phyloP scores from a whole-genome alignment of 2,329 filamentous ascomycete species.

The Chaetoscypha palmicola region DNA sequence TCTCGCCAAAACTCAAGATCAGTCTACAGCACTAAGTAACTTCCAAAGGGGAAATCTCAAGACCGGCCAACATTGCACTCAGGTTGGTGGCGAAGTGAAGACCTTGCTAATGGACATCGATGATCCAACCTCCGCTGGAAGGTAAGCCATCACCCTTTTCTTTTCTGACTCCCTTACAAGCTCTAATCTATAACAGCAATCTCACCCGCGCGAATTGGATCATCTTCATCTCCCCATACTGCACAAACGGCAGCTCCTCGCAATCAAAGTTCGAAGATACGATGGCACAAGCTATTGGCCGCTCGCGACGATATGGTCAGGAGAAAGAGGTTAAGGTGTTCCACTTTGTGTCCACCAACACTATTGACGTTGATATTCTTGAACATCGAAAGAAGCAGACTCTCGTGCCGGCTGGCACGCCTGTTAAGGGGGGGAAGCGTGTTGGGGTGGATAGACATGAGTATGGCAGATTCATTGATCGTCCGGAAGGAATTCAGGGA shows the following conservation, averaged over 20 bases:
- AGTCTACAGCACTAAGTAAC: slow-evolving; percentile 32
- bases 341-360: slow-evolving; percentile 16
- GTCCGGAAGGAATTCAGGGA: too few species aligned
- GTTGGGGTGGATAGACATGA: too few species aligned
- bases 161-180: too few species aligned
- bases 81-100: not conserved
- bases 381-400: slow-evolving; percentile 6
- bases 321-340: slow-evolving; percentile 50
- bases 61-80: slow-evolving; percentile 29
- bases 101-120: slow-evolving; percentile 52
- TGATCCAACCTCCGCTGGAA: slow-evolving; percentile 50
- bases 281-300: slow-evolving; percentile 58
- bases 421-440: too few species aligned
- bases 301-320: slow-evolving; percentile 52
- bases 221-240: slow-evolving; percentile 53
- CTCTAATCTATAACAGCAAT: slow-evolving; percentile 38
- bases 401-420: too few species aligned
- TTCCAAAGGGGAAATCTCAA: slow-evolving; percentile 34
- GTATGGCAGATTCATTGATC: too few species aligned
- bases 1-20: slow-evolving; percentile 30
- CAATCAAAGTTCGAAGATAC: slow-evolving; percentile 48
- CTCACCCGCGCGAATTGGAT: slow-evolving; percentile 57
- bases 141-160: too few species aligned
- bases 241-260: slow-evolving; percentile 33
- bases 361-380: slow-evolving; percentile 13